These are phyloP conservation scores for Thymus mandschuricus DNA, from an alignment of 257 asterid species.

Conservation along the genomic window DNA sequence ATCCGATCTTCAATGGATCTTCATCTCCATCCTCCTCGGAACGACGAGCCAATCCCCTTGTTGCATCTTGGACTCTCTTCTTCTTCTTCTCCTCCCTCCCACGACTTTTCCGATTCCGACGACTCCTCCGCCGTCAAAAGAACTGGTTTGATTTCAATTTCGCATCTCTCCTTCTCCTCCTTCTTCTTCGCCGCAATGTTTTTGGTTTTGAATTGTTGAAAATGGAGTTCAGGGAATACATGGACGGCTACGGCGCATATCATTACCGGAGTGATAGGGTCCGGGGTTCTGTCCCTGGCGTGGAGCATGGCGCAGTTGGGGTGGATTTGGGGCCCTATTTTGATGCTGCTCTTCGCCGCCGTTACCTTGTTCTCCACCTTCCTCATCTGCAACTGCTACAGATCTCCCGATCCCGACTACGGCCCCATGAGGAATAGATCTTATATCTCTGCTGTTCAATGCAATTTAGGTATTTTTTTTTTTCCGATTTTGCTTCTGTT, in stretches of 20 bases:
- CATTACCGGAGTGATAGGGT: constrained; percentile 82
- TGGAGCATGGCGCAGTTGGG: constrained; percentile 86
- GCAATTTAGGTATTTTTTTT: constrained; percentile 54
- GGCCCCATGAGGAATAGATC: constrained; percentile 58
- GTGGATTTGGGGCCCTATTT: constrained; percentile 75
- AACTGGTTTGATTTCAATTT: constrained; percentile 40
- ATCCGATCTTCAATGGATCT: neutral
- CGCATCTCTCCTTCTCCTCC: neutral
- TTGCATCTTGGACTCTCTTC: constrained; percentile 34
- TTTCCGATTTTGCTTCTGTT: no score
- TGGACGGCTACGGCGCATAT: constrained; percentile 88
- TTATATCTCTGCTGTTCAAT: constrained; percentile 61
- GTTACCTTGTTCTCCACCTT: constrained; percentile 51
- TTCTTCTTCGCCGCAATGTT: neutral
- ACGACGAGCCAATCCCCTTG: constrained; percentile 46
- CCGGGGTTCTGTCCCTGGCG: constrained; percentile 79
- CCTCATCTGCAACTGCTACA: constrained; percentile 60
- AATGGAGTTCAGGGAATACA: constrained; percentile 49
- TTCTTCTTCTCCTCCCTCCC: constrained; percentile 4
- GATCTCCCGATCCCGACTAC: constrained; percentile 59
- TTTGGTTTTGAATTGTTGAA: neutral
- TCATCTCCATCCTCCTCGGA: neutral
- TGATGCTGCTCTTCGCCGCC: constrained; percentile 63
- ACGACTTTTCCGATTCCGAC: constrained; percentile 24
- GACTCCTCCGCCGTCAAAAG: constrained; percentile 26